Conservation (phyloP, 2,329 filamentous ascomycete species). For the Blumeria graminis region DNA sequence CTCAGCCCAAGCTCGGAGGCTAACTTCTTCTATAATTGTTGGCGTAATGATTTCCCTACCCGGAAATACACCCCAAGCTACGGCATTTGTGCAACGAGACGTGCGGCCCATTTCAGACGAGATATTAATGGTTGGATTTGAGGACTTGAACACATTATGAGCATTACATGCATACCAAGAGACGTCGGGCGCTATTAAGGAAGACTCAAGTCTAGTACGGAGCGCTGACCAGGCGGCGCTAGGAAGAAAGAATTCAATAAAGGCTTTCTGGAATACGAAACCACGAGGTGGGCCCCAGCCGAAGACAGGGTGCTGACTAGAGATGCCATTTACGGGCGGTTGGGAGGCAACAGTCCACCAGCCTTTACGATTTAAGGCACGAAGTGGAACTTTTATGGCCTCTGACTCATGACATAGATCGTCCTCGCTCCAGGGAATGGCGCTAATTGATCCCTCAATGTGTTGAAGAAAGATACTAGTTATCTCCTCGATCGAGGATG, state of each 20-base stretch:
- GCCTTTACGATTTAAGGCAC: conserved; percentile 52
- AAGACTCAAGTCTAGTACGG: conserved; percentile 32
- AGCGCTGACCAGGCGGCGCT: conserved; percentile 45
- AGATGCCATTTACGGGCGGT: conserved; percentile 70
- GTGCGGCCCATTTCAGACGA: not conserved
- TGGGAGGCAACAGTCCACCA: conserved; percentile 97
- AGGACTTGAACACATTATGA: conserved; percentile 53
- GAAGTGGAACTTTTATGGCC: conserved; percentile 52
- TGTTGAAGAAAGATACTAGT: conserved; percentile 59
- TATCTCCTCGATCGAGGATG: conserved; percentile 45
- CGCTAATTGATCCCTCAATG: conserved; percentile 52
- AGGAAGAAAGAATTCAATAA: conserved; percentile 88
- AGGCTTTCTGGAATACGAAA: conserved; percentile 95
- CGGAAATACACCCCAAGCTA: conserved; percentile 90
- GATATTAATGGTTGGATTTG: conserved; percentile 11
- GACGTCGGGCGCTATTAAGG: conserved; percentile 36
- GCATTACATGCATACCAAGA: conserved; percentile 76
- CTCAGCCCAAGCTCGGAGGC: conserved; percentile 81
- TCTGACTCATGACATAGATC: conserved; percentile 63
- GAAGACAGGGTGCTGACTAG: conserved; percentile 53
- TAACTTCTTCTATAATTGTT: conserved; percentile 89
- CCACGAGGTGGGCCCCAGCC: conserved; percentile 86
- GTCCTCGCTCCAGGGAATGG: conserved; percentile 87
- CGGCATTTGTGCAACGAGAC: conserved; percentile 60
- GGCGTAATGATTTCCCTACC: conserved; percentile 92